A percentile compares a stretch with the other conserved stretches of the same genome.
phyloP scores from a whole-genome alignment of 169 alveolate genomes.

The Eimeria necatrix region DNA sequence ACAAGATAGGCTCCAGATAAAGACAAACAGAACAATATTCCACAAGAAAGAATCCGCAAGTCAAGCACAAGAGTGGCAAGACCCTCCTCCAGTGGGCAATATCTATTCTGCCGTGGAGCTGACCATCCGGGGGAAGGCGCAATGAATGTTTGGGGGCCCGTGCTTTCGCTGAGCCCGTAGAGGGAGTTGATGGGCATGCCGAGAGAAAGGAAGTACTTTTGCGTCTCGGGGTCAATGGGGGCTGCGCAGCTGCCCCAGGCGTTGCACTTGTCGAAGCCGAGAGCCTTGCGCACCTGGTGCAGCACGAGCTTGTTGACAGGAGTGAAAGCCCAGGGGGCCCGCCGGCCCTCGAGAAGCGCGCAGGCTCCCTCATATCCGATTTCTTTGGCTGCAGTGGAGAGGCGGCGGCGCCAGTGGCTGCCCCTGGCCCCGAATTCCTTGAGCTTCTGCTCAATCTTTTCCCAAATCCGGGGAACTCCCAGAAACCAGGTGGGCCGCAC shows the following conservation, averaged over 20 bases:
- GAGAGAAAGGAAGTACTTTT: constrained; percentile 87
- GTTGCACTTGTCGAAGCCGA: constrained; percentile 89
- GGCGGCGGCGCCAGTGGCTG: constrained; percentile 73
- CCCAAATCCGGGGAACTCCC: constrained; percentile 94
- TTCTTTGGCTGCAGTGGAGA: constrained; percentile 88
- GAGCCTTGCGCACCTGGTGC: constrained; percentile 84
- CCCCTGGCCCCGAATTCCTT: constrained; percentile 85
- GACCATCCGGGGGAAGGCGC: constrained; percentile 77
- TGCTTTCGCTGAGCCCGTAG: constrained; percentile 91
- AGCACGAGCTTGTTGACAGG: constrained; percentile 80
- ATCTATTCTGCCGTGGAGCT: neutral
- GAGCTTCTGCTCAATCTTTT: constrained; percentile 90
- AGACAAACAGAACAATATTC: too few relatives aligned
- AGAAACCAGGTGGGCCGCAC: constrained; percentile 90
- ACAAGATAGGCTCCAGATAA: too few relatives aligned
- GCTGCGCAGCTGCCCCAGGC: constrained; percentile 90
- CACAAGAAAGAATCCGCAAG: too few relatives aligned
- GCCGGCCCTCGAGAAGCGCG: constrained; percentile 79
- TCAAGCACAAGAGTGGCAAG: too few relatives aligned
- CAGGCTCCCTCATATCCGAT: constrained; percentile 84
- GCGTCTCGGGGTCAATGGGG: constrained; percentile 86
- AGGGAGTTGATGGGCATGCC: constrained; percentile 88
- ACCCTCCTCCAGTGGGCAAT: too few relatives aligned
- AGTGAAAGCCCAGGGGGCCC: constrained; percentile 85
- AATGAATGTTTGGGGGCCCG: constrained; percentile 85